Evolutionary conservation across 2,329 filamentous ascomycete species (phyloP).

Genomic region (Hypoxylon rubiginosum): DNA sequence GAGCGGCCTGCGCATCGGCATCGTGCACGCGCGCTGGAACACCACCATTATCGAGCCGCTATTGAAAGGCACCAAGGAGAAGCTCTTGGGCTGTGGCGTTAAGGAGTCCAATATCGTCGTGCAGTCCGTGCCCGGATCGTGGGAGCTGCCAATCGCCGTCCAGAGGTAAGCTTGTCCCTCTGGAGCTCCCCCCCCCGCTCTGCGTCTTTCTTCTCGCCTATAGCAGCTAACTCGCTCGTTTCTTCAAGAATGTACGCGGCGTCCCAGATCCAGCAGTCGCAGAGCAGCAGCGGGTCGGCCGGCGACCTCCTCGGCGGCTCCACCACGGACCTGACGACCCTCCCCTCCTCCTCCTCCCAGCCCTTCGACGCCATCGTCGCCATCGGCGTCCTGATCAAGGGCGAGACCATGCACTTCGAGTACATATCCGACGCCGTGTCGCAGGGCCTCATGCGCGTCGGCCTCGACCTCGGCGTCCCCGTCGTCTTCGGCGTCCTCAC

Average conservation of each 20-base stretch:
- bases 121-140: conserved; percentile 92
- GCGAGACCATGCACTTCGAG: conserved; percentile 99
- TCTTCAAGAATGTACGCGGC: conserved; percentile 79
- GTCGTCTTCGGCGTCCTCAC: conserved; percentile 95
- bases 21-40: conserved; percentile 98
- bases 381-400: conserved; percentile 97
- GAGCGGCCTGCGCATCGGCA: conserved; percentile 86
- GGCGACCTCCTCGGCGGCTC: conserved; percentile 81
- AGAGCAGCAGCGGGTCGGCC: conserved; percentile 73
- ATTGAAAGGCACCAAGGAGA: conserved; percentile 82
- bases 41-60: conserved; percentile 87
- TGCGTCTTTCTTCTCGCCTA: background rate
- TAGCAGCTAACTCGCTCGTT: conserved; percentile 17
- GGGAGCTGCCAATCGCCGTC: conserved; percentile 92
- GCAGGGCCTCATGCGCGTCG: conserved; percentile 93
- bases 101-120: conserved; percentile 88
- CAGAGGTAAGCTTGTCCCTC: conserved; percentile 72
- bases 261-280: conserved; percentile 85
- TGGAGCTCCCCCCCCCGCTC: conserved; percentile 26
- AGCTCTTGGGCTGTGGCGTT: conserved; percentile 83
- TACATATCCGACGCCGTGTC: conserved; percentile 95
- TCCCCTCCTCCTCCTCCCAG: conserved; percentile 56
- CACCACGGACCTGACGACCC: conserved; percentile 74
- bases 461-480: conserved; percentile 88
- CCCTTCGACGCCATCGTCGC: conserved; percentile 96